Evolutionary conservation across 1,284 basidiomycete genomes (phyloP), one percentile per base, ranked within the genome.

Genomic region (Bjerkandera adusta): DNA sequence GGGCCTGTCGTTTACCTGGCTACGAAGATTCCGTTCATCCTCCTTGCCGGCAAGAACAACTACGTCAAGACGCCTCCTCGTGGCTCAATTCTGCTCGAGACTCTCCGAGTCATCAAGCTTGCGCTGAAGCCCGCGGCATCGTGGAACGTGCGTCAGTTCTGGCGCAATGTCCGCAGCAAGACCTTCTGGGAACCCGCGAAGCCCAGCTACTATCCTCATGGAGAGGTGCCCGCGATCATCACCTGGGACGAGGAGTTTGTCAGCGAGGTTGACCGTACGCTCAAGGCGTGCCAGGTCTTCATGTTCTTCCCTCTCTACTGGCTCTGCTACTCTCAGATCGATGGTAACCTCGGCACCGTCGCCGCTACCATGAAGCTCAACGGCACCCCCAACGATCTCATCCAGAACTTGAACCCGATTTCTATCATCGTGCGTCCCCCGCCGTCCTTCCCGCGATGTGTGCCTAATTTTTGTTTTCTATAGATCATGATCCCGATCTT

Each of bases 241-340:
- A 74, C 72, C 21, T 75, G 70, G 76, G 76, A 79, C 51, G 77
- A 79, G 48, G 68, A 73, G 37, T 83, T 76, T 58, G 81, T 86
- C 15, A 77, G 76, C 44, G 83, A 86, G 62, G 78, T 86, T 39
- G 65, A 69, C 18, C 72, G 81, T 55, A 83, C 79, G 1, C 57
- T 79, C 59, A 77, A 77, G 53, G 84, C 83, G n/a, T 86, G 83
- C 68, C 66, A 69, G 42, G 80, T 86, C 36, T 84, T 85, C 67
- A 55, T 75, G 37, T 81, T 78, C 66, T 77, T 73, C 65, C 76
- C 76, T 24, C 61, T 76, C 61, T 80, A 66, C 65, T 80, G 77
- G 76, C 66, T 79, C 7, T 73, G 71, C 46, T 78, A 78, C 64
- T 75, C 70, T 33, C 73, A 78, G 49, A 72, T 75, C 44, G 71